Evolutionary conservation across 169 alveolate species (phyloP), one percentile per base, ranked within the genome.

Genomic region (Amoebophrya sp.): DNA sequence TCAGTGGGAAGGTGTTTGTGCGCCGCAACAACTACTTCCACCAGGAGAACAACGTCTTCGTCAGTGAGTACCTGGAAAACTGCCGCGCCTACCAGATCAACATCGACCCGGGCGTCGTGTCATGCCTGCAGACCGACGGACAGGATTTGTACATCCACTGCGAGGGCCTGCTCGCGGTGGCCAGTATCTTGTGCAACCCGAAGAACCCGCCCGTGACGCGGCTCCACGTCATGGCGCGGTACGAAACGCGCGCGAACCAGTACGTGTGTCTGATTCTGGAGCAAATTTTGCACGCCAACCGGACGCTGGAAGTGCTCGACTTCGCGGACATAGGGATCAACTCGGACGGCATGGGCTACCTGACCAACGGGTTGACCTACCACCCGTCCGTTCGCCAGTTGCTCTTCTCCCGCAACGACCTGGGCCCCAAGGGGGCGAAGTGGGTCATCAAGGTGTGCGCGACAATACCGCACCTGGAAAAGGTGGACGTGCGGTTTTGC

Each of bases 101-200:
- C 35, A 66, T 66, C 83, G 83, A 66, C 83, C 83, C 83, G 35
- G 83, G 83, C 32, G 83, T 66, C 32, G 83, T 66, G 29, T 66
- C 83, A 3, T 66, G 83, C 18, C 35, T 66, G 35, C 83, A 66
- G 83, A 66, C 83, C 35, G 83, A 66, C 35, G 83, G 83, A 25
- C 83, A 66, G 35, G 83, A 66, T 25, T n/a, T 66, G 39, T 66
- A 66, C 32, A 66, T 66, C 35, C 32, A 7, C 38, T 66, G 83
- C 83, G 83, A 66, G 10, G 83, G 83, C 10, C 83, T 66, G 83
- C 83, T 66, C 29, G 35, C 83, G 7, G 83, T 66, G 29, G 83
- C 83, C 83, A 7, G 32, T 7, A 66, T 66, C 18, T 25, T 66
- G 39, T 66, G 83, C 83, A 66, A 66, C 83, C 83, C 83, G 35